Evolutionary conservation across 805 yeast genomes (phyloP), one percentile per base, ranked within the genome.

Genomic region (Barnettozyma pratensis): DNA sequence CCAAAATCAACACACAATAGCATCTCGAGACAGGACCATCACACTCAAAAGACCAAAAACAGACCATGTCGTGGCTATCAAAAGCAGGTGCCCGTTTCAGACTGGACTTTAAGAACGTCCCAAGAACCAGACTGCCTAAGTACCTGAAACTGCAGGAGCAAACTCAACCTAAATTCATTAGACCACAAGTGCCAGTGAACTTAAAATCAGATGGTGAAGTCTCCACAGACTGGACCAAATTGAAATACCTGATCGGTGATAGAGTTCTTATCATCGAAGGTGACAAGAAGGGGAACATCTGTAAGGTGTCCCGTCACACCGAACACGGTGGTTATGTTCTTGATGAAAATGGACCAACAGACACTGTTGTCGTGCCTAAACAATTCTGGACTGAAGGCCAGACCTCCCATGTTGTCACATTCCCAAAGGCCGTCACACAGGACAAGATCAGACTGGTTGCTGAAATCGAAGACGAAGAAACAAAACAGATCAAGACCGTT

Each of bases 401-500:
- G 62, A 73, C 73, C 26, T 77, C 85, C 39, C 92, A 88, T 56
- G 80, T 88, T 40, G 71, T 84, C 27, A 83, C 83, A 35, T 77
- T 79, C 59, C 96, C 96, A 37, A 70, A 70, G 37, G 75, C 83
- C 5, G 75, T 87, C 30, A 77, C 80, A 36, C 74, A 77, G 52
- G 69, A 71, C 27, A 79, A 83, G 54, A 70, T 91, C 49, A 82
- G 83, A 61, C 76, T 92, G 44, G 94, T 92, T 2, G 91, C 92
- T 27, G 86, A 85, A 54, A 75, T 87, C 43, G 80, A 74, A 46
- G 83, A 83, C 54, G 88, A 80, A 44, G 68, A 62, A 12, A 74
- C 75, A 28, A 92, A 92, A 2, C 64, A 73, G 8, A 68, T 75
- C 40, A 77, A 75, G 57, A 83, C 87, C 39, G 86, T 89, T 11